Base-by-base conservation (phyloP, 2,329 filamentous ascomycete genomes). In the Pseudogymnoascus pannorum region DNA sequence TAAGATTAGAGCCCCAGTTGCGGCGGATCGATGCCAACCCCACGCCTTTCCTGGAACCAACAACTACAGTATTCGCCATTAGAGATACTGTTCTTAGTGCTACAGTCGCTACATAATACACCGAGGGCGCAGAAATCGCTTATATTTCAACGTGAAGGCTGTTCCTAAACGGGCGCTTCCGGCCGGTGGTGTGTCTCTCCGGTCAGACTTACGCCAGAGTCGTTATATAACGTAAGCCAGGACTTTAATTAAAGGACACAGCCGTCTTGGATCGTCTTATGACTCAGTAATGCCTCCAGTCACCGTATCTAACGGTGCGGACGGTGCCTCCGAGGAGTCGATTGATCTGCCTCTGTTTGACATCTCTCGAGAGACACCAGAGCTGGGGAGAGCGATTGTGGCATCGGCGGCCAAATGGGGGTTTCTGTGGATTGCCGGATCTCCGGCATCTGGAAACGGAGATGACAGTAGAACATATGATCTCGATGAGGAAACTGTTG, bases 301-400 rank as follows among this genome's bases (percentile, higher is more conserved):
- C 44, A 16, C 44, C 14, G 3, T 51, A 26, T 51, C 44, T 12
- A 51, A 51, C 4, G 44, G 44, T 51, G 44, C 22, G 7, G 44
- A 51, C 4, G 44, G 7, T 16, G 44, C 44, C 9, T 51, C 44
- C 44, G 44, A 51, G 22, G 22, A 51, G 44, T 16, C 44, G 22
- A 16, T 51, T 29, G 44, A 51, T 26, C 44, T 51, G 44, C 44
- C 44, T 51, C 44, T 51, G 44, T 51, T 51, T 51, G 22, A 51
- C 44, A 51, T 51, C 44, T 51, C 22, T 51, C 44, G 29, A 51
- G 44, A 51, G 8, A 51, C 44, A 51, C 44, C 44, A 6, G 44
- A 51, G 22, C 24, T 51, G 22, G 44, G 44, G 22, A 51, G 22
- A 29, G 44, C 44, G 29, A 51, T 51, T 51, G 44, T 51, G 22